A percentile compares a stretch with the other conserved stretches of the same genome.
Evolutionary conservation across 495 filamentous ascomycete species (phyloP).

Genomic region (Astrothelium subdiscretum): DNA sequence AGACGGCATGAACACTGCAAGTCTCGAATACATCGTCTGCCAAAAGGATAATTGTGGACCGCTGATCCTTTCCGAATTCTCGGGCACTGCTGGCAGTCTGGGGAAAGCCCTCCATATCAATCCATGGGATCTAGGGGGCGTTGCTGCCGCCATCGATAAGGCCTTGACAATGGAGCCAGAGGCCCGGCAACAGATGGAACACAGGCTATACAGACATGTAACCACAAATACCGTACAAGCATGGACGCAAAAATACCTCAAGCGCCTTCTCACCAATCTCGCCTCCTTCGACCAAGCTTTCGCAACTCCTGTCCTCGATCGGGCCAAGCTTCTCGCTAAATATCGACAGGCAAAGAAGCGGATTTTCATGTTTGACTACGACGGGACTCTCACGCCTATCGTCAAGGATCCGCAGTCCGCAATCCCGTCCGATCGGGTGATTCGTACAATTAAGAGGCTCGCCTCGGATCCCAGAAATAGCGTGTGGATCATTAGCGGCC

Average conservation of each 20-base stretch:
- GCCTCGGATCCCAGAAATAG: conserved; percentile 68
- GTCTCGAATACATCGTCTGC: conserved; percentile 83
- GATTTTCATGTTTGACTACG: conserved; percentile 96
- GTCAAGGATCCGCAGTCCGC: conserved; percentile 80
- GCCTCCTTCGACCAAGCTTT: conserved; percentile 61
- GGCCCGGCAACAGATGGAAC: conserved; percentile 45
- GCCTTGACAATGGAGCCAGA: conserved; percentile 62
- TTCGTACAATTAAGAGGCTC: conserved; percentile 65
- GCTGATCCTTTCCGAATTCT: conserved; percentile 89
- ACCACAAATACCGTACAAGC: conserved; percentile 68
- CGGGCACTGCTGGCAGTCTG: conserved; percentile 79
- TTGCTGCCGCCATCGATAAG: conserved; percentile 65
- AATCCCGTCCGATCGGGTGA: conserved; percentile 69
- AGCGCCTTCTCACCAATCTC: conserved; percentile 64
- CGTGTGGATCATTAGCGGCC: conserved; percentile 96
- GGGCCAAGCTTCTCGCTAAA: conserved; percentile 50
- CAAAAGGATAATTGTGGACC: conserved; percentile 75
- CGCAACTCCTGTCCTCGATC: conserved; percentile 71
- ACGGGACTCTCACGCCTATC: conserved; percentile 94
- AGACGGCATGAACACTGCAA: conserved; percentile 95
- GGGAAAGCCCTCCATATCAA: conserved; percentile 85
- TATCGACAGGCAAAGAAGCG: conserved; percentile 63
- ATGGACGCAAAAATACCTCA: conserved; percentile 69
- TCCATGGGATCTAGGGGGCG: conserved; percentile 76
- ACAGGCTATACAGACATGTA: conserved; percentile 67